These are phyloP conservation scores for Rhizoctonia solani DNA, from an alignment of 1,284 basidiomycete genomes.

Conservation along the genomic window DNA sequence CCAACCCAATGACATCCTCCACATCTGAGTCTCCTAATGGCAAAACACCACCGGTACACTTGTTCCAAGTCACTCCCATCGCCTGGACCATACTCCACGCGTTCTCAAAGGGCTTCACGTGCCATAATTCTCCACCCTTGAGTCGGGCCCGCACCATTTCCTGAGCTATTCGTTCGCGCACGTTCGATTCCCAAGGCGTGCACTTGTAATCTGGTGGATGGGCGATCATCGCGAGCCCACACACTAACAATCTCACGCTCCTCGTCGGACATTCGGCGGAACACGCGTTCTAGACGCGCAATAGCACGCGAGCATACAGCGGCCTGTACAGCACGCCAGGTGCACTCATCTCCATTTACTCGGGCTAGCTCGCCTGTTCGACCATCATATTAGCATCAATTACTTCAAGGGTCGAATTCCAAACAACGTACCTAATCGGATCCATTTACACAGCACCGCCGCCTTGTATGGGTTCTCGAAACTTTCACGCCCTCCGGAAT, in stretches of 20 bases:
- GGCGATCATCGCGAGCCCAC: slow-evolving; percentile 60
- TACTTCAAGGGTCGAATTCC: neutral
- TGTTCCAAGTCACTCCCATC: neutral
- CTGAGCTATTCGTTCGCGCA: slow-evolving; percentile 49
- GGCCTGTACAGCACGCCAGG: slow-evolving; percentile 69
- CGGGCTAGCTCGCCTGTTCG: slow-evolving; percentile 67
- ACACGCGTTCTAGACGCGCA: slow-evolving; percentile 73
- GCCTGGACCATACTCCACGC: slow-evolving; percentile 53
- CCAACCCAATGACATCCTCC: slow-evolving; percentile 50
- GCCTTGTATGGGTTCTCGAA: slow-evolving; percentile 63
- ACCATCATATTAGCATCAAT: neutral
- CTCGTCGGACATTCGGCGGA: slow-evolving; percentile 68
- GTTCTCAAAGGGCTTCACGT: slow-evolving; percentile 55
- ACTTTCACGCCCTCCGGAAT: slow-evolving; percentile 27
- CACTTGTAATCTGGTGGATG: slow-evolving; percentile 52
- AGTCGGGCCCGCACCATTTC: slow-evolving; percentile 50
- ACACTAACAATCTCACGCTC: slow-evolving; percentile 61
- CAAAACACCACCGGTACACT: slow-evolving; percentile 8
- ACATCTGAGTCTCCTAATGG: slow-evolving; percentile 53
- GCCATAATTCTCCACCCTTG: slow-evolving; percentile 51
- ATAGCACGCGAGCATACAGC: slow-evolving; percentile 72
- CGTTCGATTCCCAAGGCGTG: slow-evolving; percentile 72
- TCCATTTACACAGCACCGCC: slow-evolving; percentile 72
- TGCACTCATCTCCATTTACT: slow-evolving; percentile 68
- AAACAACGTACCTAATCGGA: slow-evolving; percentile 44